phyloP scores from a whole-genome alignment of 2,329 filamentous ascomycete species.

The Torrubiella hemipterigena region DNA sequence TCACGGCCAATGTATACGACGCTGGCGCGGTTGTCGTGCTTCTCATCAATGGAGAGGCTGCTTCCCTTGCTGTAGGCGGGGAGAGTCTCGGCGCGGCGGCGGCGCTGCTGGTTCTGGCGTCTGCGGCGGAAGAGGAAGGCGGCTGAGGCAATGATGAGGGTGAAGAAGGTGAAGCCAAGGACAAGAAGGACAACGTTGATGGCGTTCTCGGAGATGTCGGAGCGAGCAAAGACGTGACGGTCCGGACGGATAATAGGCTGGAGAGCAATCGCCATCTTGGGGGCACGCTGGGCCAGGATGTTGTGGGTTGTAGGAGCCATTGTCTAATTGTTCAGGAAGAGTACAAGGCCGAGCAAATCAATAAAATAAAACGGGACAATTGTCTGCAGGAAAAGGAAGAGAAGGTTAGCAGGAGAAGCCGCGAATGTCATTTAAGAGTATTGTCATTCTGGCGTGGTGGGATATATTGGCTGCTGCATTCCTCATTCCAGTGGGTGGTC shows the following conservation, averaged over 20 bases:
- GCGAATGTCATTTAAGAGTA: constrained; percentile 4
- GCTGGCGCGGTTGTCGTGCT: constrained; percentile 46
- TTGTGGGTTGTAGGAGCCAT: constrained; percentile 4
- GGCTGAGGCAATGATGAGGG: constrained; percentile 52
- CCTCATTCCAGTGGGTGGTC: neutral
- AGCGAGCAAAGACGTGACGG: constrained; percentile 13
- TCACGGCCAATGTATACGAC: constrained; percentile 72
- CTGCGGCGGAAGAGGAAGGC: constrained; percentile 65
- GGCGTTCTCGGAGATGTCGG: constrained; percentile 44
- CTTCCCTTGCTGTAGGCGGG: constrained; percentile 57
- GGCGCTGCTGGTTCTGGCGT: constrained; percentile 33
- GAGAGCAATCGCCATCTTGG: constrained; percentile 1
- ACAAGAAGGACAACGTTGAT: constrained; percentile 71
- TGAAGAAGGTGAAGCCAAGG: constrained; percentile 64
- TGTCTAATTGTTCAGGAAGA: constrained; percentile 12
- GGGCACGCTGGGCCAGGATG: constrained; percentile 1
- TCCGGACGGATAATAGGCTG: constrained; percentile 5
- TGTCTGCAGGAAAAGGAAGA: constrained; percentile 12
- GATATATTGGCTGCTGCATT: neutral
- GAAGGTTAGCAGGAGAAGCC: constrained; percentile 10
- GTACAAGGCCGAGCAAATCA: constrained; percentile 16
- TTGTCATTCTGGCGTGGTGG: constrained; percentile 1
- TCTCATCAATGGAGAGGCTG: constrained; percentile 47
- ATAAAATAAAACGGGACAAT: constrained; percentile 8
- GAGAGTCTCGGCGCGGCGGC: constrained; percentile 39